Evolutionary conservation across 2,329 filamentous ascomycete species (phyloP), one percentile per base, ranked within the genome.

Genomic region (Waltergamsia citrina): DNA sequence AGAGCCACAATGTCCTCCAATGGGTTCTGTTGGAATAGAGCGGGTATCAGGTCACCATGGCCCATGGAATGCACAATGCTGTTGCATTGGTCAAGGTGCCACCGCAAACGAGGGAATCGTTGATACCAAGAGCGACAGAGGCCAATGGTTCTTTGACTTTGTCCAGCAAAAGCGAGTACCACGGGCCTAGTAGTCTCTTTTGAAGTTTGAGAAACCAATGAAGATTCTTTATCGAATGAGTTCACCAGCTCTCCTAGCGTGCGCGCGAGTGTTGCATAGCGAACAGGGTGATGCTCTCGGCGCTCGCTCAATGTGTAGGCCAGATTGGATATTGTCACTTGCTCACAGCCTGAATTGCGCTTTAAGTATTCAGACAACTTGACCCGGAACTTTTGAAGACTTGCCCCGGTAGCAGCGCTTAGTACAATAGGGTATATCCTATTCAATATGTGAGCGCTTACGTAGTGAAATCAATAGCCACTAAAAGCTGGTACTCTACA

Each of bases 251-350:
- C 36, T 32, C 1, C 24, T 17, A 2, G 40, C 28, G 14, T 35
- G 32, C 9, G 31, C 20, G 4, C 31, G 41, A 5, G 38, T 38
- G 30, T 37, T 5, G 39, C 38, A 40, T 38, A 44, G 4, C 41
- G 41, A 12, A 33, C 20, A 5, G 29, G 33, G 19, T 43, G 39
- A n/a, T 38, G 38, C 26, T 42, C 40, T 11, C 43, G 38, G 12
- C 39, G 39, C 21, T 45, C 35, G 7, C 39, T 41, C 4, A 45
- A 23, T 1, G 43, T 43, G 11, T 36, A 41, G 1, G 43, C 33
- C n/a, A 45, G 12, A 16, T 41, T 36, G 7, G 24, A 32, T 5
- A 45, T 17, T 9, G 12, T 36, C 25, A 42, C 7, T 6, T 33
- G 35, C 6, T 32, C 10, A 6, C 15, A 20, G n/a, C n/a, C n/a